Conservation (phyloP, 805 yeast species). For the Brettanomyces naardenensis region DNA sequence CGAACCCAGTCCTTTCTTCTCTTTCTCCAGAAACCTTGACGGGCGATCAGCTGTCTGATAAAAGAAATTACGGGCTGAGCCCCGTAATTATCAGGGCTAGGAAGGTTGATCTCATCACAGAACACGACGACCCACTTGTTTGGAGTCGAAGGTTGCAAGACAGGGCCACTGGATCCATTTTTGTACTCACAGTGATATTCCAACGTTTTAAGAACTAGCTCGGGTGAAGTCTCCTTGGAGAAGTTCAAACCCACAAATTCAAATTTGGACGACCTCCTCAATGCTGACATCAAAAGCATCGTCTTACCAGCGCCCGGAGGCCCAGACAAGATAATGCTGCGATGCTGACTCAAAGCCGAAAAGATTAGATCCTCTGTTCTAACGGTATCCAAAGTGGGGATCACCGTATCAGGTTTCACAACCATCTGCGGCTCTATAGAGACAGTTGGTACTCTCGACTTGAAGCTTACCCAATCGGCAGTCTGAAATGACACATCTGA, state of each 20-base stretch:
- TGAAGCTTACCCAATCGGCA: slow-evolving; percentile 39
- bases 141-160: slow-evolving; percentile 47
- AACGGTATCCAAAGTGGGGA: slow-evolving; percentile 74
- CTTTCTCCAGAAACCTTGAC: slow-evolving; percentile 69
- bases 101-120: slow-evolving; percentile 88
- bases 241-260: slow-evolving; percentile 69
- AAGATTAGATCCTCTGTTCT: slow-evolving; percentile 57
- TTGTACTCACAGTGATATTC: slow-evolving; percentile 67
- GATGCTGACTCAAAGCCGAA: slow-evolving; percentile 45
- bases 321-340: slow-evolving; percentile 73
- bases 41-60: slow-evolving; percentile 66
- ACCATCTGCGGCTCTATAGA: slow-evolving; percentile 55
- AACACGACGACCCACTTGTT: slow-evolving; percentile 76
- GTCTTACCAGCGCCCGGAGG: slow-evolving; percentile 98
- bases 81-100: slow-evolving; percentile 62
- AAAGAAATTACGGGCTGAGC: slow-evolving; percentile 66
- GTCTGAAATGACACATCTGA: slow-evolving; percentile 36
- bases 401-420: slow-evolving; percentile 50
- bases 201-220: slow-evolving; percentile 49
- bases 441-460: slow-evolving; percentile 28
- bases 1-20: slow-evolving; percentile 57
- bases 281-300: slow-evolving; percentile 70
- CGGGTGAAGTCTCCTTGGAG: slow-evolving; percentile 71
- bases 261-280: slow-evolving; percentile 48
- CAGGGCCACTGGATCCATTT: slow-evolving; percentile 41